Evolutionary conservation across 2,329 filamentous ascomycete genomes (phyloP).

Genomic region (Sphaceloma murrayae): DNA sequence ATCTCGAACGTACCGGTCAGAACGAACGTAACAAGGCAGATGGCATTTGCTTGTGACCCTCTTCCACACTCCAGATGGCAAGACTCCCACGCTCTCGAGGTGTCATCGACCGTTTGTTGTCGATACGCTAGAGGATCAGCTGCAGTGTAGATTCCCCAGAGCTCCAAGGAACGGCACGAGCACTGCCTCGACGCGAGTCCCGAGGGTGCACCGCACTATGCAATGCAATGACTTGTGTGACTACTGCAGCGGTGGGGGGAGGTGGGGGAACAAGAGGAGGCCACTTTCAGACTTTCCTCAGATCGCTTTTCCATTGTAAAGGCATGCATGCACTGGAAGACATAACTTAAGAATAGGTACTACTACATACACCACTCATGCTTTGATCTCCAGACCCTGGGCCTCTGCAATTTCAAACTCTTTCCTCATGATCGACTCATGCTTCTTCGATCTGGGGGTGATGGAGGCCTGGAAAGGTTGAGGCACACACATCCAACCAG

Average conservation of each 20-base stretch:
- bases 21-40: too few species aligned
- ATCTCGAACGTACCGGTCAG: background rate
- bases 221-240: slow-evolving; percentile 9
- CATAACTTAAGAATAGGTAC: background rate
- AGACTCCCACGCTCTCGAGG: too few species aligned
- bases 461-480: slow-evolving; percentile 29
- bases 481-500: slow-evolving; percentile 28
- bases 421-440: slow-evolving; percentile 9
- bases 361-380: slow-evolving; percentile 2
- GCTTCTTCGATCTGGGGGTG: slow-evolving; percentile 19
- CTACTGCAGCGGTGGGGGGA: background rate
- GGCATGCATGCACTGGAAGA: too few species aligned
- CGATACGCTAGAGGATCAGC: too few species aligned
- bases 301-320: too few species aligned
- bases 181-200: slow-evolving; percentile 9
- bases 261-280: too few species aligned
- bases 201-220: too few species aligned
- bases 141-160: too few species aligned
- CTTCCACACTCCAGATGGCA: too few species aligned
- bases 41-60: too few species aligned
- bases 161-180: slow-evolving; percentile 8
- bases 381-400: slow-evolving; percentile 5
- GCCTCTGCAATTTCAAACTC: background rate
- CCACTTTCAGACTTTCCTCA: too few species aligned
- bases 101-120: too few species aligned